Evolutionary conservation across 164 flowering plant species (phyloP), one percentile per base, ranked within the genome.

Genomic region (Macadamia integrifolia): DNA sequence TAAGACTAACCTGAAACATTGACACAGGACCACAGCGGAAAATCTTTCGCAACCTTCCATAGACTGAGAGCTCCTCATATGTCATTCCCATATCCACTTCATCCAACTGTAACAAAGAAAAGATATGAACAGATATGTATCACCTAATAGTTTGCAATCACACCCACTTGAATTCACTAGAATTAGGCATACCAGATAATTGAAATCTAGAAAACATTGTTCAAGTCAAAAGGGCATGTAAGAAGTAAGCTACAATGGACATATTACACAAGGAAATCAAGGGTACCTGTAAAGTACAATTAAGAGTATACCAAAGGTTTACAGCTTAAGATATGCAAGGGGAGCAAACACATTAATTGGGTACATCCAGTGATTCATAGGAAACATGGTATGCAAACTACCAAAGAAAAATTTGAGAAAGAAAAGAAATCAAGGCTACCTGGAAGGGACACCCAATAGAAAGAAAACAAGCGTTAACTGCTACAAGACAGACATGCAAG

Each of bases 41-140:
- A 62, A 90, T 87, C 80, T 93, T 93, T 11, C 97, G 84, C 82
- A 91, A 46, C 72, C 97, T 85, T 72, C 96, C 97, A 63, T 93
- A 93, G 53, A 87, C 86, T 7, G 97, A 93, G 61, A 93, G 90
- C 77, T 93, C 98, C 75, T 90, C 96, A 59, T 93, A 88, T 43
- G 98, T 93, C 97, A 93, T 93, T 63, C 97, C 97, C 96, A 93
- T 93, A 77, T 91, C 98, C 65, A 93, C 97, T 80, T 91, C 98
- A 78, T 93, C 98, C 67, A 90, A 80, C 96, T 91, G 83, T 73
- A 35, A 76, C 15, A 74, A 44, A 62, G 60, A 40, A 64, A n/a
- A 64, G 52, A 63, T 56, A 43, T 66, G 60, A 48, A 28, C 14
- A 43, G 15, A 15, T 28, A 67, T 55, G 63, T 62, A n/a, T 35